phyloP scores from a whole-genome alignment of 1,284 basidiomycete genomes.

The Irpex sp. region DNA sequence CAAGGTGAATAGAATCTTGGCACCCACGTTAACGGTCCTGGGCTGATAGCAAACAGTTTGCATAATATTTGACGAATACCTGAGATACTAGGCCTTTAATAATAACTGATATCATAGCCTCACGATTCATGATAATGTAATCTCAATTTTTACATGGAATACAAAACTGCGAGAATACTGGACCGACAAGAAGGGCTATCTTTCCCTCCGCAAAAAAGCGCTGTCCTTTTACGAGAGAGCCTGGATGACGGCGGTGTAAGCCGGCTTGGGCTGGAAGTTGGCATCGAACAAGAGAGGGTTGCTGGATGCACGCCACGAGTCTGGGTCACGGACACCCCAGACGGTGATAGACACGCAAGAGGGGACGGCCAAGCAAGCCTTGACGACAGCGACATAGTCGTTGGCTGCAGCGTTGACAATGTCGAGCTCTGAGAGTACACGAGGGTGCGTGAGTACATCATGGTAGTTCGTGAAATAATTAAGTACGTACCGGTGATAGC shows the following conservation, averaged over 20 bases:
- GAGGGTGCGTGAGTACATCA: background rate
- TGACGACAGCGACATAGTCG: conserved; percentile 43
- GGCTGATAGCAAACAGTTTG: too few species aligned
- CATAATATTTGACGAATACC: too few species aligned
- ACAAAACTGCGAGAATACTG: background rate
- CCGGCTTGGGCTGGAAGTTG: conserved; percentile 44
- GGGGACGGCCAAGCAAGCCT: conserved; percentile 41
- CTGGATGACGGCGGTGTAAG: conserved; percentile 41
- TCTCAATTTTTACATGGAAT: background rate
- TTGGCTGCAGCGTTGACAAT: conserved; percentile 27
- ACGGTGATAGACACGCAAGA: conserved; percentile 45
- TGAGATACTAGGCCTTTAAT: too few species aligned
- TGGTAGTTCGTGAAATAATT: background rate
- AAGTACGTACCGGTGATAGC: conserved; percentile 38
- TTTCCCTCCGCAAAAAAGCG: background rate
- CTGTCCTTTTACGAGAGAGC: conserved; percentile 11
- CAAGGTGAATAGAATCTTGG: background rate
- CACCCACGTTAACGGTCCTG: too few species aligned
- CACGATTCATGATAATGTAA: too few species aligned
- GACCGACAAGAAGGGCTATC: too few species aligned
- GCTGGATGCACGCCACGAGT: conserved; percentile 41
- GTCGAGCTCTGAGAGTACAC: conserved; percentile 21
- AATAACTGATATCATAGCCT: too few species aligned
- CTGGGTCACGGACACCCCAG: conserved; percentile 45
- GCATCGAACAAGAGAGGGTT: conserved; percentile 41